Percentiles rank a stretch among this genome's conserved stretches.
Evolutionary conservation across 306 rosid genomes (phyloP).

Genomic region (Cyamopsis tetragonoloba): DNA sequence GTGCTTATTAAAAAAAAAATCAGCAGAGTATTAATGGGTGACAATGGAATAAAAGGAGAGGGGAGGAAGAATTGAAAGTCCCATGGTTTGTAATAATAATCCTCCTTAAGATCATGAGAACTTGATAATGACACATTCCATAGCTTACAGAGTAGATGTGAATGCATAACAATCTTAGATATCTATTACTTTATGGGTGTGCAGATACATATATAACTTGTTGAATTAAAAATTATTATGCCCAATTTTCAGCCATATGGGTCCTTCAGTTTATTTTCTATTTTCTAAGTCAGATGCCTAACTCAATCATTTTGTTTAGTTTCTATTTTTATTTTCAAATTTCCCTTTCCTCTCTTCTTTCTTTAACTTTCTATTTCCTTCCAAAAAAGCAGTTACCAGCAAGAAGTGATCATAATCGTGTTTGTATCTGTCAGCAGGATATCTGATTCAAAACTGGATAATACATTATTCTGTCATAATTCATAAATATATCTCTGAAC

Average conservation of each 20-base stretch:
- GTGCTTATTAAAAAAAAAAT: too few species aligned
- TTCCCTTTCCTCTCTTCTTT: slow-evolving; percentile 12
- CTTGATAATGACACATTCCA: not conserved
- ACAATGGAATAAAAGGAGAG: too few species aligned
- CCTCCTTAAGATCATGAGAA: not conserved
- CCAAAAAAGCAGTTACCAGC: not conserved
- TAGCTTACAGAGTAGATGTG: not conserved
- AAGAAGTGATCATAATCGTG: not conserved
- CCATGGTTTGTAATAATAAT: slow-evolving; percentile 15
- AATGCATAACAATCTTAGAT: not conserved
- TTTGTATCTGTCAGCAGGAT: not conserved
- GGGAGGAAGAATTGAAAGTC: not conserved
- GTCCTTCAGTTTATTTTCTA: not conserved
- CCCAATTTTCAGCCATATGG: not conserved
- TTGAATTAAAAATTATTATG: not conserved
- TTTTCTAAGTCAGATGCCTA: not conserved
- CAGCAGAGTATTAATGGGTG: too few species aligned
- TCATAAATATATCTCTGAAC: not conserved
- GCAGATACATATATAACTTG: not conserved
- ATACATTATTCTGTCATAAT: not conserved
- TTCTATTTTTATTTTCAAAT: not conserved
- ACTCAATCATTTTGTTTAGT: not conserved
- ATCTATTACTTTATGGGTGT: not conserved
- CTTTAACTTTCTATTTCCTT: not conserved
- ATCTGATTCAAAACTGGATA: not conserved